Evolutionary conservation across 768 basidiomycete genomes (phyloP), one percentile per base, ranked within the genome.

Genomic region (Holtermannia corniformis): DNA sequence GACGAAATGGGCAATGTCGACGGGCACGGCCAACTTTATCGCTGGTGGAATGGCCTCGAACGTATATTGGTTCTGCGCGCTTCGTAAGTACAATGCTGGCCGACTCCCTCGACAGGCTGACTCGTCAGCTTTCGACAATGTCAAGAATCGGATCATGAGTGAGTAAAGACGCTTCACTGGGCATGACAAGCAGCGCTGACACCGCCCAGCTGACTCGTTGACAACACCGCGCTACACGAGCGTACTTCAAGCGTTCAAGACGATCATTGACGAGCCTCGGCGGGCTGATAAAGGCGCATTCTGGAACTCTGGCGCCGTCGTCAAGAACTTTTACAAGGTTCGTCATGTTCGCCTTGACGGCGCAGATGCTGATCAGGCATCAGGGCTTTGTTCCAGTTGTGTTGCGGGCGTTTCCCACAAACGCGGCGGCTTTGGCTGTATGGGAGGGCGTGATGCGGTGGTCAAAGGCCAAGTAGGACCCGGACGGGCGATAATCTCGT

Each of bases 391-490:
- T 78, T 11, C 84, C 85, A 27, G 80, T 79, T 51, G 73, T 85
- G 22, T 71, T 87, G 54, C 77, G 85, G 55, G 84, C 86, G 19
- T 84, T 87, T 71, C 86, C 86, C 13, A 79, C 81, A 0, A 88
- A 88, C 67, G 85, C 85, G 0, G 83, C 80, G 45, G 86, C 85
- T 0, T 76, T 84, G 45, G 85, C 84, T 60, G 85, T 86, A 2
- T 88, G 85, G 69, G 85, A 87, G 72, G 82, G 80, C 40, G 76
- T 82, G 23, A 81, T 88, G 80, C 73, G 81, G 54, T 81, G 80
- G 32, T 83, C 85, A 14, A 82, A 85, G 69, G 78, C 43, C 10
- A 22, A 44, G 19, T n/a, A 22, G 22, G 19, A 10, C 7, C 43
- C 7, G 10, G 22, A 44, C 10, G 16, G 32, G 32, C 7, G 7